Evolutionary conservation across 2,329 filamentous ascomycete genomes (phyloP).

Genomic region (Monosporascus ibericus): DNA sequence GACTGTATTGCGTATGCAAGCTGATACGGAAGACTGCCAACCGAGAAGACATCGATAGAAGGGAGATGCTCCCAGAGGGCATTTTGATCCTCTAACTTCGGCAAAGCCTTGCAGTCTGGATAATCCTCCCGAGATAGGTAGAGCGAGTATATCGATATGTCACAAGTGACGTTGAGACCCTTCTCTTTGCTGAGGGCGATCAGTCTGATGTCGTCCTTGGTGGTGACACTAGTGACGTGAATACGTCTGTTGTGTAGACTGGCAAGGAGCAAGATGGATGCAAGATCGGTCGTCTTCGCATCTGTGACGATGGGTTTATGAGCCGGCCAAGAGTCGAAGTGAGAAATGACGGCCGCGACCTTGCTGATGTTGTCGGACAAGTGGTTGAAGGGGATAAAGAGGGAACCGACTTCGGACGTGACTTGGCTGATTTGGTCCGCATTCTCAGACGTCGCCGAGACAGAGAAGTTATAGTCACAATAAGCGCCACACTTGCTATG

Average conservation of each 20-base stretch:
- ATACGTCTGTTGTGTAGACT: constrained; percentile 73
- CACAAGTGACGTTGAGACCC: constrained; percentile 75
- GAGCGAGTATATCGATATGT: constrained; percentile 73
- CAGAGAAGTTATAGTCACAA: constrained; percentile 77
- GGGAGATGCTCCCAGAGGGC: constrained; percentile 68
- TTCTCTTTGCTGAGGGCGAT: constrained; percentile 75
- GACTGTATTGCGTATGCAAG: constrained; percentile 49
- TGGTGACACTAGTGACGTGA: constrained; percentile 75
- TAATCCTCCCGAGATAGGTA: constrained; percentile 69
- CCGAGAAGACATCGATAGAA: constrained; percentile 72
- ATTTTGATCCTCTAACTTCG: constrained; percentile 61
- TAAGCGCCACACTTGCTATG: constrained; percentile 62
- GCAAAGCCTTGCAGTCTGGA: constrained; percentile 60
- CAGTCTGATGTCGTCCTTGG: constrained; percentile 70
- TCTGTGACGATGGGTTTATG: constrained; percentile 79
- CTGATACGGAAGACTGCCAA: constrained; percentile 74
- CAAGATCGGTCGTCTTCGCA: constrained; percentile 72
- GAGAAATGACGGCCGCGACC: constrained; percentile 70
- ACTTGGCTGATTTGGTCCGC: constrained; percentile 69
- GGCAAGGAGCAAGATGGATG: constrained; percentile 72
- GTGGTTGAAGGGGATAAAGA: constrained; percentile 80
- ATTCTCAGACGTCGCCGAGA: constrained; percentile 67
- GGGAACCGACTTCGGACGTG: constrained; percentile 66
- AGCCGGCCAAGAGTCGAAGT: constrained; percentile 71
- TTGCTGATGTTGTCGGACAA: constrained; percentile 79